Evolutionary conservation across 305 asterid genomes (phyloP).

Genomic region (Fraxinus dipetala): DNA sequence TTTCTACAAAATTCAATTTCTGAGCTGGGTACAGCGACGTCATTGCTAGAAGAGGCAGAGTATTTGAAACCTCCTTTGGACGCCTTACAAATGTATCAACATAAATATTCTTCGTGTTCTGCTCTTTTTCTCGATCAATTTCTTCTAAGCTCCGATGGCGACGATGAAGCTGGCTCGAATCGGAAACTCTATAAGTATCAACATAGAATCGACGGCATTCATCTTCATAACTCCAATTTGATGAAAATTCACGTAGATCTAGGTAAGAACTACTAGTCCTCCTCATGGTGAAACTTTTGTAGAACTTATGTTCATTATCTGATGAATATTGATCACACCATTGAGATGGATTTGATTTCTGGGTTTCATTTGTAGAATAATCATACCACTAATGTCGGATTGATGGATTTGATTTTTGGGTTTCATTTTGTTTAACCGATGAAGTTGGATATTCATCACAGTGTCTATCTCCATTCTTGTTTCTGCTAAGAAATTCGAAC

Average conservation of each 20-base stretch:
- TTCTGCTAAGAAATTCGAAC: too few relatives aligned
- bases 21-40: slow-evolving; percentile 2
- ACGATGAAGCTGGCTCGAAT: slow-evolving; percentile 37
- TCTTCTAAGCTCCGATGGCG: slow-evolving; percentile 68
- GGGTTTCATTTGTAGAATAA: slow-evolving; percentile 22
- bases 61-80: slow-evolving; percentile 18
- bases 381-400: slow-evolving; percentile 35
- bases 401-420: too few relatives aligned
- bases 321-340: slow-evolving; percentile 32
- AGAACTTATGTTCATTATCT: slow-evolving; percentile 30
- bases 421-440: too few relatives aligned
- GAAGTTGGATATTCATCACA: too few relatives aligned
- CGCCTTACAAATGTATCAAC: slow-evolving; percentile 39
- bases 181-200: slow-evolving; percentile 36
- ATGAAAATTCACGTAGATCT: slow-evolving; percentile 56
- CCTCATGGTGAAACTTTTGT: slow-evolving; percentile 31
- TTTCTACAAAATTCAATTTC: slow-evolving; percentile 21
- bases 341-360: slow-evolving; percentile 31
- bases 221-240: slow-evolving; percentile 34
- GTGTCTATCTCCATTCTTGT: too few relatives aligned
- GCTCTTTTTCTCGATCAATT: slow-evolving; percentile 27
- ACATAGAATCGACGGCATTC: slow-evolving; percentile 44
- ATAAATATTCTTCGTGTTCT: too few relatives aligned
- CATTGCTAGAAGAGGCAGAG: slow-evolving; percentile 8
- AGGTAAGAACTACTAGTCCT: slow-evolving; percentile 71